Evolutionary conservation across 768 basidiomycete genomes (phyloP).

Genomic region (Calvatia gigantea): DNA sequence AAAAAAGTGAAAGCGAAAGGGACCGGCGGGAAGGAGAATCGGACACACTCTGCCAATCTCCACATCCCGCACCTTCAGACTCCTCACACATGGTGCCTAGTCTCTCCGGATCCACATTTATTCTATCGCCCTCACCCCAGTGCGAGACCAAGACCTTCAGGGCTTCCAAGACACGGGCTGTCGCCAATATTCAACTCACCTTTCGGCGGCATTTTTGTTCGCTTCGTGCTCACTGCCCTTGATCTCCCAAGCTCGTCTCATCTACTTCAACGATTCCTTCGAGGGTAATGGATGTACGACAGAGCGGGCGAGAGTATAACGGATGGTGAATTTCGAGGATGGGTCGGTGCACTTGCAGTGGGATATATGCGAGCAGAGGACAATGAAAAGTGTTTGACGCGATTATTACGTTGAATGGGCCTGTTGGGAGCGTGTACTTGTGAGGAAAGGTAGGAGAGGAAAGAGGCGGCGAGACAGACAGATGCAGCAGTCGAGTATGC

Average conservation of each 20-base stretch:
- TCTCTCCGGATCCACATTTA: no score
- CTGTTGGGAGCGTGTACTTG: constrained; percentile 23
- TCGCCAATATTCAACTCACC: no score
- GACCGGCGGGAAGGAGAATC: no score
- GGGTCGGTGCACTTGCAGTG: constrained; percentile 95
- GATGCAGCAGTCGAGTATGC: constrained; percentile 87
- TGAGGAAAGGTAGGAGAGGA: constrained; percentile 3
- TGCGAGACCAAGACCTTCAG: no score
- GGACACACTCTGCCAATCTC: no score
- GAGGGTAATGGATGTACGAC: constrained; percentile 92
- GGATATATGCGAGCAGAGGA: constrained; percentile 94
- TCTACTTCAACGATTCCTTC: constrained; percentile 88
- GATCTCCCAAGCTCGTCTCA: constrained; percentile 25
- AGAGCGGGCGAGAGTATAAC: constrained; percentile 92
- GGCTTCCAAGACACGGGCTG: no score
- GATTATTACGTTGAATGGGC: constrained; percentile 85
- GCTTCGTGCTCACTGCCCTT: constrained; percentile 23
- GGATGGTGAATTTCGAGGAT: constrained; percentile 87
- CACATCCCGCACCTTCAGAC: no score
- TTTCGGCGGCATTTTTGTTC: no score
- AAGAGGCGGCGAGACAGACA: constrained; percentile 47
- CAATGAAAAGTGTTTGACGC: constrained; percentile 94
- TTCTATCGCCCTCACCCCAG: no score
- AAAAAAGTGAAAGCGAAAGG: no score
- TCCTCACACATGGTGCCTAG: no score